Evolutionary conservation across 2,329 filamentous ascomycete genomes (phyloP), one percentile per base, ranked within the genome.

Genomic region (Penicillium sp.): DNA sequence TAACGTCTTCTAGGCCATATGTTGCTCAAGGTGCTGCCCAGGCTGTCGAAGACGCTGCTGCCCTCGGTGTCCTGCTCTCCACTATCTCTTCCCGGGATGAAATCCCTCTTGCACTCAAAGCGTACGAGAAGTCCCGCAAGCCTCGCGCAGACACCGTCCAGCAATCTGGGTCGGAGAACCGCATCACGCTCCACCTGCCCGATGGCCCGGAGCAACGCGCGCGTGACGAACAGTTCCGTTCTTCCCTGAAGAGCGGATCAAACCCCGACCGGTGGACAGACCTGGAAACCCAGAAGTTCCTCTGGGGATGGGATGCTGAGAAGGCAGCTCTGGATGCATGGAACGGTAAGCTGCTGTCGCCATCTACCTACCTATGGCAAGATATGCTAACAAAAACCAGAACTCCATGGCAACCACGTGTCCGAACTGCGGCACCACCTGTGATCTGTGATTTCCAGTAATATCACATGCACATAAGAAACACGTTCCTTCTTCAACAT

Each of bases 231-330:
- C 64, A 64, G 37, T 67, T 68, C 51, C 57, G 53, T 12, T 52
- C 57, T 9, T 63, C 64, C n/a, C n/a, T n/a, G 8, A 53, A 53
- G 1, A 62, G 55, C 17, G 62, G 57, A 6, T 51, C 55, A 3
- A 69, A 64, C 34, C 81, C 81, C 2, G 82, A 84, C 65, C 82
- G 82, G 66, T 84, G 81, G 81, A 75, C 79, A 6, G 82, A 81
- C 60, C 78, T 78, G 12, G 79, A 83, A 52, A 80, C 82, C 37
- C 82, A 84, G 62, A 72, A 76, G 62, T 60, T 66, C 17, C 42
- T 69, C 22, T 69, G 67, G 67, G 65, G 61, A 1, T 68, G 64
- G 63, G 67, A 69, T 57, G 65, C 66, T 2, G 67, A 69, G 48
- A 61, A 62, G 45, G 61, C 53, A 7, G 64, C 64, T 2, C 45